Evolutionary conservation across 192 early-diverging fungal genomes (phyloP).

Genomic region (Coemansia sp.): DNA sequence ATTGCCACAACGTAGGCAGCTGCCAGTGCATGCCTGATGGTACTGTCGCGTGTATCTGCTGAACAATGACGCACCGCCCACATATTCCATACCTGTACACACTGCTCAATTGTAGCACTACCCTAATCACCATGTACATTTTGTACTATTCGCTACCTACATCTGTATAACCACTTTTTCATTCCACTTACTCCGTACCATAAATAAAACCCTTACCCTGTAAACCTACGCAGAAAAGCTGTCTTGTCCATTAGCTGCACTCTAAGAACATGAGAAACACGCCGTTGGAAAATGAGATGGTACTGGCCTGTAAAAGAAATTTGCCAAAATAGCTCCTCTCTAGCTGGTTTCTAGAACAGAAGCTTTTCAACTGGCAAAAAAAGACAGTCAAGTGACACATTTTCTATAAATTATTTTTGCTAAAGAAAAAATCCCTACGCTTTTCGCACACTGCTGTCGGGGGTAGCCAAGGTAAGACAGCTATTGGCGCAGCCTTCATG

Average conservation of each 20-base stretch:
- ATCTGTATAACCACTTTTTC: not conserved
- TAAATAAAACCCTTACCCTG: not conserved
- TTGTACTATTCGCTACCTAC: conserved; percentile 1
- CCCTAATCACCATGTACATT: conserved; percentile 9
- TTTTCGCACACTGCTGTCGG: no score
- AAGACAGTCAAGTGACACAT: not conserved
- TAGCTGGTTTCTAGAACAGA: no score
- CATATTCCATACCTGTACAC: not conserved
- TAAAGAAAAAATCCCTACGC: not conserved
- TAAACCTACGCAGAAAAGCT: not conserved
- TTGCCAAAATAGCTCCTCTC: no score
- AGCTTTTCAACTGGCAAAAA: no score
- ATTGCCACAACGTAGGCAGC: conserved; percentile 38
- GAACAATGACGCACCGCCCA: not conserved
- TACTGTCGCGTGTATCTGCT: conserved; percentile 46
- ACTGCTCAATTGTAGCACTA: conserved; percentile 6
- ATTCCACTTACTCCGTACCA: not conserved
- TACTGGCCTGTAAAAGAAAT: no score
- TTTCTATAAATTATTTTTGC: not conserved
- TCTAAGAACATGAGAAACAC: no score
- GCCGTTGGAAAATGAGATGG: no score
- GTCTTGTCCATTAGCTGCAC: no score
- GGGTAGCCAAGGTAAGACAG: no score
- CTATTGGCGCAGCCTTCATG: no score
- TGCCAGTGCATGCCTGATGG: conserved; percentile 45